Evolutionary conservation across 2,329 filamentous ascomycete species (phyloP).

Genomic region (Colletotrichum tamarilloi): DNA sequence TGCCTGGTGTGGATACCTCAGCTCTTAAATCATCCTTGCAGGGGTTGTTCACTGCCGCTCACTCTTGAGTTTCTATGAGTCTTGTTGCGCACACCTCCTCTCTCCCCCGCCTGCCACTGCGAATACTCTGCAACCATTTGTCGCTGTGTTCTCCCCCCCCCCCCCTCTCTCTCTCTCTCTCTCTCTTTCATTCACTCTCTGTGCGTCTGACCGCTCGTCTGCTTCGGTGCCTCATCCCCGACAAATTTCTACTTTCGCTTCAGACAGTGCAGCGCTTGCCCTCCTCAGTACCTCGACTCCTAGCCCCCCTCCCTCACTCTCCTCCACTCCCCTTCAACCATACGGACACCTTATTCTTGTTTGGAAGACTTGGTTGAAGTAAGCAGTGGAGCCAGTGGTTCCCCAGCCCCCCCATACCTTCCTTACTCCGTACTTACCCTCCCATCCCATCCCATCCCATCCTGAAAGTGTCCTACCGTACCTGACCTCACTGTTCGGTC

Average conservation of each 20-base stretch:
- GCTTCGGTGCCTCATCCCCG: slow-evolving; percentile 16
- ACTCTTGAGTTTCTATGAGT: not conserved
- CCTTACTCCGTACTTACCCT: not conserved
- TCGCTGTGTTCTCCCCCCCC: not conserved
- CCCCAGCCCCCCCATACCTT: slow-evolving; percentile 14
- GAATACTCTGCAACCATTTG: not conserved
- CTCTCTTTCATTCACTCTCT: not conserved
- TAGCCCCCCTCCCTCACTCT: not conserved
- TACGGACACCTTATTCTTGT: not conserved
- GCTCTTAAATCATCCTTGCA: not conserved
- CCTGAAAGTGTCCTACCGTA: not conserved
- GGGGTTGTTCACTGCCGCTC: not conserved
- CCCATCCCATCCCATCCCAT: not conserved
- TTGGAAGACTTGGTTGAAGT: not conserved
- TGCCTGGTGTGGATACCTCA: not conserved
- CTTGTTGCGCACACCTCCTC: too few species aligned
- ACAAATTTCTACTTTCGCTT: slow-evolving; percentile 16
- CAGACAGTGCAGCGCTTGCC: not conserved
- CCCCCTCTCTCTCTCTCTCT: not conserved
- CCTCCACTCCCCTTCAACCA: not conserved
- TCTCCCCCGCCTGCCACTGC: not conserved
- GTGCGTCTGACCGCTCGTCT: slow-evolving; percentile 1
- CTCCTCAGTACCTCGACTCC: not conserved
- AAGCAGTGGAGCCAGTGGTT: not conserved
- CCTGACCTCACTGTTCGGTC: not conserved